Evolutionary conservation across 352 stramenopile genomes (phyloP).

Genomic region (Phytophthora pisi): DNA sequence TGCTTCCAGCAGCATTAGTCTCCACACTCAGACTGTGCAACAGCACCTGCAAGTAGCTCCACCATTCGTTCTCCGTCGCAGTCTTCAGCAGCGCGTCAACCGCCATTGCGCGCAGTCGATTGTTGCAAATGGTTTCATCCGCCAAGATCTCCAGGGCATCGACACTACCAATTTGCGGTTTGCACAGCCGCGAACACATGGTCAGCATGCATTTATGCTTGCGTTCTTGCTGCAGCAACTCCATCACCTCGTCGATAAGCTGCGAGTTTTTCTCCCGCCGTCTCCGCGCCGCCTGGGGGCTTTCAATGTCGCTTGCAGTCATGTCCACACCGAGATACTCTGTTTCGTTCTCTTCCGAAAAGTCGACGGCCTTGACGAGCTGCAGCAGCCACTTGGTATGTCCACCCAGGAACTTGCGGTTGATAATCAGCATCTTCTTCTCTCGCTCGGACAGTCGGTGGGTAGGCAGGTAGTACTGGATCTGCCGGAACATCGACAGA

Average conservation of each 20-base stretch:
- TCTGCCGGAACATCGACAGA: conserved; percentile 88
- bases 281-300: conserved; percentile 9
- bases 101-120: conserved; percentile 56
- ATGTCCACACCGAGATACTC: conserved; percentile 31
- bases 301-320: conserved; percentile 31
- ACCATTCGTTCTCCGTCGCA: conserved; percentile 81
- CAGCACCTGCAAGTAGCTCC: conserved; percentile 75
- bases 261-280: conserved; percentile 34
- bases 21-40: conserved; percentile 80
- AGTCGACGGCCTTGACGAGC: conserved; percentile 85
- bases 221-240: conserved; percentile 66
- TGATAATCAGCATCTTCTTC: conserved; percentile 79
- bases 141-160: conserved; percentile 82
- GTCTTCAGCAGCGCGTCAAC: conserved; percentile 70
- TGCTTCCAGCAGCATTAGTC: conserved; percentile 63
- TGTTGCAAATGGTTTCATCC: conserved; percentile 69
- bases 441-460: conserved; percentile 76
- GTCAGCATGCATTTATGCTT: conserved; percentile 87
- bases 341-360: conserved; percentile 57
- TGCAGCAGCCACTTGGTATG: conserved; percentile 89
- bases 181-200: conserved; percentile 85
- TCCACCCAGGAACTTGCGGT: conserved; percentile 73
- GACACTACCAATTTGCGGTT: conserved; percentile 74
- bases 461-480: conserved; percentile 87
- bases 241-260: conserved; percentile 67